phyloP scores from a whole-genome alignment of 495 filamentous ascomycete genomes.

The Aspergillus conjunctus region DNA sequence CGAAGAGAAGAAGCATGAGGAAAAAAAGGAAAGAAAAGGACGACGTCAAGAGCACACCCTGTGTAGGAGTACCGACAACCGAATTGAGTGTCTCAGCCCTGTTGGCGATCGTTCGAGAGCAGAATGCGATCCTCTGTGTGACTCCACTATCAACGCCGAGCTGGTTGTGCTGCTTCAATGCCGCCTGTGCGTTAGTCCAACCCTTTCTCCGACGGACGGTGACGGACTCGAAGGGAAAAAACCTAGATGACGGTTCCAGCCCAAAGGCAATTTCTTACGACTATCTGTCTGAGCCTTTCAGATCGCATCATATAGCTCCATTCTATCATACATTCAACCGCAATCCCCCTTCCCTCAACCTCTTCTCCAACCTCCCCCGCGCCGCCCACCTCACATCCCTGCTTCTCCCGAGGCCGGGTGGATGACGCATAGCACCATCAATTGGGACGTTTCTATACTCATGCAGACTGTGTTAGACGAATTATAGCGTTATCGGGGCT shows the following conservation, averaged over 20 bases:
- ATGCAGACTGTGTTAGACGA: conserved; percentile 11
- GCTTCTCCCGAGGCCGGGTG: background rate
- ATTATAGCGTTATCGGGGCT: conserved; percentile 20
- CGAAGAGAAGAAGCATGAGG: conserved; percentile 1
- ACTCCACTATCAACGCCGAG: conserved; percentile 12
- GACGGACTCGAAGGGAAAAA: background rate
- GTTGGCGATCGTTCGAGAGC: background rate
- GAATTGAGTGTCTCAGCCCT: background rate
- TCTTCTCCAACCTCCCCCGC: background rate
- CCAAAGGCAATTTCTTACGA: background rate
- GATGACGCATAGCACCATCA: conserved; percentile 6
- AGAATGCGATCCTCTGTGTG: conserved; percentile 16
- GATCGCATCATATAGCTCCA: background rate
- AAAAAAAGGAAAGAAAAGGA: background rate
- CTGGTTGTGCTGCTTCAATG: background rate
- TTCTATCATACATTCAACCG: background rate
- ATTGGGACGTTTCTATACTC: conserved; percentile 9
- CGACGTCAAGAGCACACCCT: background rate
- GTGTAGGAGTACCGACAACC: background rate
- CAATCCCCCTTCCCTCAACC: background rate
- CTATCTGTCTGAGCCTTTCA: background rate
- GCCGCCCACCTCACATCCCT: background rate
- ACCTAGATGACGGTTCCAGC: background rate
- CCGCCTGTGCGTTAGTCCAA: background rate
- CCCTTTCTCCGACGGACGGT: background rate